A percentile compares a stretch with the other conserved stretches of the same genome.
These are phyloP conservation scores for Heracleum sosnowskyi DNA, from an alignment of 129 eudicot genomes.

Conservation along the genomic window DNA sequence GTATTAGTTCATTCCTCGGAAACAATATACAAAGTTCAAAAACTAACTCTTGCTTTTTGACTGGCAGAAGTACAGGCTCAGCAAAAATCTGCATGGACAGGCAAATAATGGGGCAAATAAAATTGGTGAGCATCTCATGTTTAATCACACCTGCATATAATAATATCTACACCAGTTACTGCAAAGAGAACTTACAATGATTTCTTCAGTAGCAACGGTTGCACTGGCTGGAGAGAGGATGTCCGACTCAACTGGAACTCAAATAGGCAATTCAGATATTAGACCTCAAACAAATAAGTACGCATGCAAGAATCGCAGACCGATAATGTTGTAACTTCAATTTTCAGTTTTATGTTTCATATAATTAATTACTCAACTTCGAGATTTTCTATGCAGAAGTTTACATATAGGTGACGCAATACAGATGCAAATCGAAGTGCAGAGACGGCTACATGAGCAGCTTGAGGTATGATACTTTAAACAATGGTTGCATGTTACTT, in stretches of 20 bases:
- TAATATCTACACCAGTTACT: neutral
- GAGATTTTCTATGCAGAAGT: neutral
- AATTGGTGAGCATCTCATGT: slow-evolving; percentile 1
- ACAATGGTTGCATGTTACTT: neutral
- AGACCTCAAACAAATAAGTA: slow-evolving; percentile 7
- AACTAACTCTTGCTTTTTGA: neutral
- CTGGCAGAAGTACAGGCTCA: slow-evolving; percentile 10
- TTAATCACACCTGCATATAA: neutral
- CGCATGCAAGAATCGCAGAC: neutral
- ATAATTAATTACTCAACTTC: neutral
- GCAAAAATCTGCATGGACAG: slow-evolving; percentile 5
- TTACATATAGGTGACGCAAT: slow-evolving; percentile 1
- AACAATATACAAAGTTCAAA: neutral
- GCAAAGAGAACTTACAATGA: neutral
- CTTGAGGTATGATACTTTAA: neutral
- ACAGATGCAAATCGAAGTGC: slow-evolving; percentile 7
- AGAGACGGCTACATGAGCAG: slow-evolving; percentile 9
- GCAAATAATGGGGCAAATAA: slow-evolving; percentile 1
- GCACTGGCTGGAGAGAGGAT: neutral
- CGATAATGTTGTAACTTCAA: neutral
- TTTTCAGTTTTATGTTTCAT: neutral
- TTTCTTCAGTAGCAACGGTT: slow-evolving; percentile 1
- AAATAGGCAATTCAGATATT: neutral
- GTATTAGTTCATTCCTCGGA: neutral
- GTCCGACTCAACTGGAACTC: neutral